Evolutionary conservation across 768 basidiomycete genomes (phyloP).

Genomic region (Lyophyllum semitale): DNA sequence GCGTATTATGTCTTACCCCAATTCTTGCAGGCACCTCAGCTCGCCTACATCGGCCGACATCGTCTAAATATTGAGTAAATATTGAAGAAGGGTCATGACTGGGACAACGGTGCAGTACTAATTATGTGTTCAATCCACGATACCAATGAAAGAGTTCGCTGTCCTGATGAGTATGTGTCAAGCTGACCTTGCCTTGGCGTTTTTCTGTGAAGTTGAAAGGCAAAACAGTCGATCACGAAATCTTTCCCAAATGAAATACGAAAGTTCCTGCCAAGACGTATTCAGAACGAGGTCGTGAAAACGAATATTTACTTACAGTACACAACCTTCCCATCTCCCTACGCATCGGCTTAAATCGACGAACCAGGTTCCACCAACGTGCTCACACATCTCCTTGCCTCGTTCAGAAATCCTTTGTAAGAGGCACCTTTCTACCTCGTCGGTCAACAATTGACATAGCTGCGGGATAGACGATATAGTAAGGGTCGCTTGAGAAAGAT

Average conservation of each 20-base stretch:
- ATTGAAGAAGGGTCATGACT: neutral
- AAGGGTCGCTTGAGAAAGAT: conserved; percentile 79
- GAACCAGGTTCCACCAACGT: conserved; percentile 74
- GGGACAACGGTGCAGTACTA: conserved; percentile 31
- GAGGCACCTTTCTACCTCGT: conserved; percentile 76
- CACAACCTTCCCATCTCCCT: conserved; percentile 80
- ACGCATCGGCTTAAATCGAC: conserved; percentile 73
- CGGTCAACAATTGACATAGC: conserved; percentile 69
- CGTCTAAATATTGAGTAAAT: neutral
- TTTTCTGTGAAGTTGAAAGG: conserved; percentile 49
- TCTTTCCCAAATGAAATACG: conserved; percentile 54
- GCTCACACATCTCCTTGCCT: conserved; percentile 53
- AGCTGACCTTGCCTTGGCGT: conserved; percentile 41
- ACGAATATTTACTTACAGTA: conserved; percentile 54
- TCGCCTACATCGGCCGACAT: too few species aligned
- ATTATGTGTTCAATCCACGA: conserved; percentile 59
- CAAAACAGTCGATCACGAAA: conserved; percentile 57
- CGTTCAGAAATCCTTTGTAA: conserved; percentile 69
- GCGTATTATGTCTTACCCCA: neutral
- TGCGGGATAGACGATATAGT: conserved; percentile 75
- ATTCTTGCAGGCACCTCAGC: too few species aligned
- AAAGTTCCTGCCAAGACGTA: conserved; percentile 53
- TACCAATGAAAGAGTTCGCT: conserved; percentile 37
- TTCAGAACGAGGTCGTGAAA: neutral
- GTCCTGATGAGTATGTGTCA: conserved; percentile 40